Evolutionary conservation across 257 asterid genomes (phyloP).

Genomic region (Marsdenia floribunda): DNA sequence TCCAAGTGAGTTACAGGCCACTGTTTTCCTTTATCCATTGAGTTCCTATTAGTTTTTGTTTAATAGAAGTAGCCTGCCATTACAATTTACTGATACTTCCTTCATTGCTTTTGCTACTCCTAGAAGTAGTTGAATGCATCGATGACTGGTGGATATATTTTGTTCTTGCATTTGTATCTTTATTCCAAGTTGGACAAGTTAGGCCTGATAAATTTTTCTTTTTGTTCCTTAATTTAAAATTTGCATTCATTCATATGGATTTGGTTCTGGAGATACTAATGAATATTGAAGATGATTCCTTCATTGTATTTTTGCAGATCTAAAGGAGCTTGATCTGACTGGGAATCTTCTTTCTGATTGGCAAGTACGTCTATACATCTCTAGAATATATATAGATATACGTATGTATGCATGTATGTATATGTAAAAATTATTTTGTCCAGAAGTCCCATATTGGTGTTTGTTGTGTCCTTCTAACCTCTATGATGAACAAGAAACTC

Average conservation of each 20-base stretch:
- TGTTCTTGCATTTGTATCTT: not conserved
- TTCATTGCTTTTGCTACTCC: not conserved
- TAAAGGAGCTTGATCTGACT: slow-evolving; percentile 92
- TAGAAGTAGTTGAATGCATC: not conserved
- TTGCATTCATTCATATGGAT: not conserved
- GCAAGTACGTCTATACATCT: slow-evolving; percentile 57
- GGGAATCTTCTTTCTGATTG: slow-evolving; percentile 76
- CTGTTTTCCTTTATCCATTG: slow-evolving; percentile 4
- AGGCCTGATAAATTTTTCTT: not conserved
- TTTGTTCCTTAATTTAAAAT: not conserved
- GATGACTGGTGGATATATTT: not conserved
- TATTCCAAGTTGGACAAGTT: not conserved
- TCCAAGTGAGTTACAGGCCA: slow-evolving; percentile 53
- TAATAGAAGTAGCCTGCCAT: not conserved
- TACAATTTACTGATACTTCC: not conserved
- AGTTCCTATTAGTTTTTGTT: not conserved
- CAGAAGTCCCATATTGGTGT: not conserved
- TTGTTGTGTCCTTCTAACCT: not conserved
- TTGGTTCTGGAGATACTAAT: not conserved
- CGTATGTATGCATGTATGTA: too few relatives aligned
- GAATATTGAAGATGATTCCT: slow-evolving; percentile 7
- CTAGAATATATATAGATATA: not conserved
- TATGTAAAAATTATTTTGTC: not conserved
- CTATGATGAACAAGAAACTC: not conserved
- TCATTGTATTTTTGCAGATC: slow-evolving; percentile 43